Evolutionary conservation across 2,329 filamentous ascomycete genomes (phyloP).

Genomic region (Endothia cerciana): DNA sequence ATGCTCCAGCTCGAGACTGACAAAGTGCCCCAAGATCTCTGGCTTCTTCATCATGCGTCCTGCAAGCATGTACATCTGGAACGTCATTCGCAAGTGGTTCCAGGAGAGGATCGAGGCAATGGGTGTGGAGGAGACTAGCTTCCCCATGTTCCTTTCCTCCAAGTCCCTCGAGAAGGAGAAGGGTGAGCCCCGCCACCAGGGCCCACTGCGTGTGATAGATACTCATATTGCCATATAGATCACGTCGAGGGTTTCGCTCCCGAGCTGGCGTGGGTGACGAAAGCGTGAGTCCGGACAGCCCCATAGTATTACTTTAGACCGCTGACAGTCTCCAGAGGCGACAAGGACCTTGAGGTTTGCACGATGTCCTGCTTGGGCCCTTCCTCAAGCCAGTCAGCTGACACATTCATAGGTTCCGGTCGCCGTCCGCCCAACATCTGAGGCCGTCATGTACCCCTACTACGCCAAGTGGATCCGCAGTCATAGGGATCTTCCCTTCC

Average conservation of each 20-base stretch:
- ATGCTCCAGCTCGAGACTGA: not conserved
- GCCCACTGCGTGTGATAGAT: not conserved
- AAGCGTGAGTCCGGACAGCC: slow-evolving; percentile 61
- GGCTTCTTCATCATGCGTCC: slow-evolving; percentile 93
- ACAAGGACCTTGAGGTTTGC: slow-evolving; percentile 77
- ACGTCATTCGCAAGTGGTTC: slow-evolving; percentile 69
- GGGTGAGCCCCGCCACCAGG: slow-evolving; percentile 33
- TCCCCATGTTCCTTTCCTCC: slow-evolving; percentile 92
- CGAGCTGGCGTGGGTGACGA: slow-evolving; percentile 86
- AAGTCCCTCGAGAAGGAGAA: slow-evolving; percentile 89
- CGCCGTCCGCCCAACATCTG: slow-evolving; percentile 69
- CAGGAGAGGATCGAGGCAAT: slow-evolving; percentile 80
- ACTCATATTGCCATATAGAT: slow-evolving; percentile 47
- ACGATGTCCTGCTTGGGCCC: not conserved
- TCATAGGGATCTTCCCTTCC: slow-evolving; percentile 90
- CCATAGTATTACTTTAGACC: not conserved
- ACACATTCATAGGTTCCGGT: slow-evolving; percentile 55
- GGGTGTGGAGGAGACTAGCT: slow-evolving; percentile 94
- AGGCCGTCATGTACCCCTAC: slow-evolving; percentile 92
- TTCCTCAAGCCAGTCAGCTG: not conserved
- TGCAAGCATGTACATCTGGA: slow-evolving; percentile 69
- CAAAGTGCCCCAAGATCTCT: slow-evolving; percentile 69
- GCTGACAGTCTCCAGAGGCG: slow-evolving; percentile 63
- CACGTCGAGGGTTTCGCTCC: slow-evolving; percentile 99
- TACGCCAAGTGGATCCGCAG: slow-evolving; percentile 97